phyloP scores from a whole-genome alignment of 805 yeast species.

The Candida manassasensis region DNA sequence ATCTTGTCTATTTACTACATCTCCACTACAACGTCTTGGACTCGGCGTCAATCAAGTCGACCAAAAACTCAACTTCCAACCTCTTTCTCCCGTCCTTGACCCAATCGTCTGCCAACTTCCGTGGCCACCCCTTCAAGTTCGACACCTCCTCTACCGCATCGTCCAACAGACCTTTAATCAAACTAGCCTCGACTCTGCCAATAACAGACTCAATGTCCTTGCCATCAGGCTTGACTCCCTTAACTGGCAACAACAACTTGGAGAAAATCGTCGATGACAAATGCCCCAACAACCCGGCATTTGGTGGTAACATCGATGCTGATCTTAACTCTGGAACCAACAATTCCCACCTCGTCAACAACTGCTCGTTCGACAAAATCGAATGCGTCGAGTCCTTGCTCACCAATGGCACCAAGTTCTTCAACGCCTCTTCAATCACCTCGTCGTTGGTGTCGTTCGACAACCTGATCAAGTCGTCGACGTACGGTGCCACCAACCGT shows the following conservation, averaged over 20 bases:
- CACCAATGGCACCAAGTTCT: slow-evolving; percentile 33
- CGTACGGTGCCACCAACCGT: slow-evolving; percentile 29
- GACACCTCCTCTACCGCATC: slow-evolving; percentile 92
- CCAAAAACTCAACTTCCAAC: slow-evolving; percentile 78
- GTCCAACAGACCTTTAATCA: slow-evolving; percentile 72
- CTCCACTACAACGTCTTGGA: slow-evolving; percentile 26
- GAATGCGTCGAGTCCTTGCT: slow-evolving; percentile 40
- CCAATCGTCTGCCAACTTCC: slow-evolving; percentile 90
- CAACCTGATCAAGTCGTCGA: slow-evolving; percentile 29
- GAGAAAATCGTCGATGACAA: slow-evolving; percentile 75
- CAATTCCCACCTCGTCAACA: slow-evolving; percentile 73
- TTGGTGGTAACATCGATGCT: slow-evolving; percentile 86
- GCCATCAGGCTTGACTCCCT: slow-evolving; percentile 69
- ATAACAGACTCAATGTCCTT: slow-evolving; percentile 85
- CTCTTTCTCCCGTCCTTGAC: slow-evolving; percentile 83
- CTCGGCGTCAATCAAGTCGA: slow-evolving; percentile 65
- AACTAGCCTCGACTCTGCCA: slow-evolving; percentile 75
- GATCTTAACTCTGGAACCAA: slow-evolving; percentile 83
- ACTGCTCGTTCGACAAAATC: slow-evolving; percentile 71
- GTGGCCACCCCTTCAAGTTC: slow-evolving; percentile 86
- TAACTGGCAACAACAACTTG: slow-evolving; percentile 66
- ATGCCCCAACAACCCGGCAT: slow-evolving; percentile 94
- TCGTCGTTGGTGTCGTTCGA: slow-evolving; percentile 27
- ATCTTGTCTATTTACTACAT: too few relatives aligned
- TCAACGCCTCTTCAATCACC: slow-evolving; percentile 27